A percentile compares a stretch with the other conserved stretches of the same genome.
phyloP scores from a whole-genome alignment of 1,139 yeast genomes.

The Nakaseomyces glabratus region DNA sequence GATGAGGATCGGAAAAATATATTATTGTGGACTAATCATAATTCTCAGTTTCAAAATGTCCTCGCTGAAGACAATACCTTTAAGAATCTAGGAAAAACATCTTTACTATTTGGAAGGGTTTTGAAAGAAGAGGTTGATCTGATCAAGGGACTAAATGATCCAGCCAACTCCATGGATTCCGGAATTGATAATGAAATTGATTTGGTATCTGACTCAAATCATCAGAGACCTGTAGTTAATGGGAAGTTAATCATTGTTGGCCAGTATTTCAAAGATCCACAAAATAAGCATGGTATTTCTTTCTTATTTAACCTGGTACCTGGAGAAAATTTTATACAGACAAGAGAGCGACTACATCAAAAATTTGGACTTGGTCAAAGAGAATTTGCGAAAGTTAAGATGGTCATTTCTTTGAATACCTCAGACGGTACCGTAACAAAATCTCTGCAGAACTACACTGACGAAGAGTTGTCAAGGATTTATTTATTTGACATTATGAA shows the following conservation, averaged over 20 bases:
- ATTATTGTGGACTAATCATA: slow-evolving; percentile 36
- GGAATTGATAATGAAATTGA: slow-evolving; percentile 17
- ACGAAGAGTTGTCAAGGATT: slow-evolving; percentile 34
- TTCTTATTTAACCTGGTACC: slow-evolving; percentile 64
- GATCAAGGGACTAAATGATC: slow-evolving; percentile 18
- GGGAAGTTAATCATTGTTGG: slow-evolving; percentile 42
- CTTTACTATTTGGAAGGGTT: slow-evolving; percentile 32
- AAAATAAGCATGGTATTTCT: slow-evolving; percentile 78
- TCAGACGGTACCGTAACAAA: slow-evolving; percentile 36
- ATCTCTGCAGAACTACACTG: slow-evolving; percentile 38
- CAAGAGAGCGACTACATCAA: slow-evolving; percentile 59
- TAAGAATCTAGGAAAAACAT: slow-evolving; percentile 26
- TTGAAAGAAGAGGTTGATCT: slow-evolving; percentile 34
- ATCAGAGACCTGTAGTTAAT: slow-evolving; percentile 10
- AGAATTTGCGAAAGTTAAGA: slow-evolving; percentile 65
- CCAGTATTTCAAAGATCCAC: slow-evolving; percentile 69
- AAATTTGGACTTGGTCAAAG: slow-evolving; percentile 65
- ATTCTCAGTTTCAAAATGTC: slow-evolving; percentile 31
- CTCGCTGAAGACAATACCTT: slow-evolving; percentile 27
- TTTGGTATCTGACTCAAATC: slow-evolving; percentile 1
- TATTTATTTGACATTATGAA: slow-evolving; percentile 49
- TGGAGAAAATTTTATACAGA: slow-evolving; percentile 54
- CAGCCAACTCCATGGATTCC: slow-evolving; percentile 8
- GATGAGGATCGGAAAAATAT: slow-evolving; percentile 43
- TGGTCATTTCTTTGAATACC: slow-evolving; percentile 35